phyloP scores from a whole-genome alignment of 2,329 filamentous ascomycete genomes.

The Ascochyta lentis region DNA sequence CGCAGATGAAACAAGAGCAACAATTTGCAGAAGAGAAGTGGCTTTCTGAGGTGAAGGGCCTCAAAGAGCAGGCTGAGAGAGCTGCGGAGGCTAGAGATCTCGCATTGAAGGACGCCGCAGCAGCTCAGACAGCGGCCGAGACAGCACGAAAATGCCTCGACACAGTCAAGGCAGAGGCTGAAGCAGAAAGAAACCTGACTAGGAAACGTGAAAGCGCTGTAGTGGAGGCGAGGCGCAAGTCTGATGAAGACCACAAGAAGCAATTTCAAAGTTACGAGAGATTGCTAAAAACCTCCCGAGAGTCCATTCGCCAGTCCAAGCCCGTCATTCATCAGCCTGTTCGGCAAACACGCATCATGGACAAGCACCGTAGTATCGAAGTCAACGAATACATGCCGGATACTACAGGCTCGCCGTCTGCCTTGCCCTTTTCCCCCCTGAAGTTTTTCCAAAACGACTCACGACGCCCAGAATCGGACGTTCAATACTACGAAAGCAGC shows the following conservation, averaged over 20 bases:
- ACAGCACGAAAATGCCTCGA: not conserved
- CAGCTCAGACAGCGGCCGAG: not conserved
- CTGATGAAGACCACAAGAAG: not conserved
- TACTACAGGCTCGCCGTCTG: not conserved
- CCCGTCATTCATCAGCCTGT: not conserved
- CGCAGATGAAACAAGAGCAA: not conserved
- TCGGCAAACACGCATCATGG: slow-evolving; percentile 20
- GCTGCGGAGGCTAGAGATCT: not conserved
- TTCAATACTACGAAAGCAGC: not conserved
- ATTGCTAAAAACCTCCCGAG: not conserved
- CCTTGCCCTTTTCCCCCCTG: not conserved
- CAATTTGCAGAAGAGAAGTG: not conserved
- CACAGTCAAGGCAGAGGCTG: not conserved
- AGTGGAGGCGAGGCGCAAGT: not conserved
- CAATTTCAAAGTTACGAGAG: not conserved
- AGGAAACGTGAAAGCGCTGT: not conserved
- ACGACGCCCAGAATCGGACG: not conserved
- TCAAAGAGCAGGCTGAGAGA: not conserved
- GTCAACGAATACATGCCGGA: slow-evolving; percentile 26
- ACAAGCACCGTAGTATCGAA: slow-evolving; percentile 26
- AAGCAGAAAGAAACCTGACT: not conserved
- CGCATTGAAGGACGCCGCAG: not conserved
- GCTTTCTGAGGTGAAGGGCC: not conserved
- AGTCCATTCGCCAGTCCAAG: not conserved
- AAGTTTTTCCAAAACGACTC: not conserved